Percentiles rank a stretch among this genome's conserved stretches.
phyloP scores from a whole-genome alignment of 2,329 filamentous ascomycete genomes.

The Pseudocercospora fijiensis region DNA sequence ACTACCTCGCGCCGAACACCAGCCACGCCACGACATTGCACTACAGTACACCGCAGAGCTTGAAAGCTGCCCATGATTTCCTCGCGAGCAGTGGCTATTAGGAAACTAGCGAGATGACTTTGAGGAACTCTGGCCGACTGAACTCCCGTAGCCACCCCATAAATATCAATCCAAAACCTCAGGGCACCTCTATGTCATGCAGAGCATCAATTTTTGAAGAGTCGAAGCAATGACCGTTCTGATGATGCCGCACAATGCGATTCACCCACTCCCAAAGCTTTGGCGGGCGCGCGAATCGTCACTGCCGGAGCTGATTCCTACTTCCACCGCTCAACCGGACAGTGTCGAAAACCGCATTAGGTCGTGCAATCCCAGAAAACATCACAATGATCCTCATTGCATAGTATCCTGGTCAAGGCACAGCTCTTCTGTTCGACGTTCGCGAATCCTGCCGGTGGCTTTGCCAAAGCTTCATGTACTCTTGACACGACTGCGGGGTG shows the following conservation, averaged over 20 bases:
- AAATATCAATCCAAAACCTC: no score
- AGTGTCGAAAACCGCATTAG: no score
- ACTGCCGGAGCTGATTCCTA: no score
- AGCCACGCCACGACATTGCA: constrained; percentile 25
- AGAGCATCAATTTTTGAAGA: no score
- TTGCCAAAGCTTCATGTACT: not conserved
- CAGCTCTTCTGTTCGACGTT: not conserved
- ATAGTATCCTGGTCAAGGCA: not conserved
- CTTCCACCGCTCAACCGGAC: no score
- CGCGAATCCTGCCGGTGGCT: not conserved
- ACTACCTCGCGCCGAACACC: constrained; percentile 22
- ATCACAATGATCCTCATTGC: not conserved
- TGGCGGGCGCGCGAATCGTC: not conserved
- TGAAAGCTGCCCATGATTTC: constrained; percentile 22
- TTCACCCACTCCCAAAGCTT: not conserved
- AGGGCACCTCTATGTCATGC: no score
- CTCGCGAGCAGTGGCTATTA: constrained; percentile 20
- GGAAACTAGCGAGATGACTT: not conserved
- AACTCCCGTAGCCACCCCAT: not conserved
- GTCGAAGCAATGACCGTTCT: no score
- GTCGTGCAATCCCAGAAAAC: not conserved
- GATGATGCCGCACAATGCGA: not conserved
- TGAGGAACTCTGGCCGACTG: not conserved
- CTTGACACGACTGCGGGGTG: not conserved
- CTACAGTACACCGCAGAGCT: constrained; percentile 17